Conservation (phyloP, 2,329 filamentous ascomycete genomes). For the Alternaria gansuensis region DNA sequence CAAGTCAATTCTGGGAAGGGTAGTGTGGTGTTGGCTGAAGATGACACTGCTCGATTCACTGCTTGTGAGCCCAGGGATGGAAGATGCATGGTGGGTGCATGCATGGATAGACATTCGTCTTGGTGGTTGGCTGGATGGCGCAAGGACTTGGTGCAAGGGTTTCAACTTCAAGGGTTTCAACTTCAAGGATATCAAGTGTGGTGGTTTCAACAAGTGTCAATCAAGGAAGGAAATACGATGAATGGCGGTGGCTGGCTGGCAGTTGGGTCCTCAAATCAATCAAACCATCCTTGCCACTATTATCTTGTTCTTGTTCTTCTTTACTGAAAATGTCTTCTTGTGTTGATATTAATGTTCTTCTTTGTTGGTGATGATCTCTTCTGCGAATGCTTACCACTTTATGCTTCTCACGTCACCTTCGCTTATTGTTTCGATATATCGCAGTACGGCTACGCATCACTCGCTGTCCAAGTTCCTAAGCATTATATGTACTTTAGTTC, state of each 20-base stretch:
- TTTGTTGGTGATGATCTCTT: background rate
- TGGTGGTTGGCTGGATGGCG: background rate
- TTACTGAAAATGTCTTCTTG: background rate
- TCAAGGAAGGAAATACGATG: background rate
- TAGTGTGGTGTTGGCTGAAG: background rate
- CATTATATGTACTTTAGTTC: background rate
- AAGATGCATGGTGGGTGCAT: background rate
- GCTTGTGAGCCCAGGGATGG: background rate
- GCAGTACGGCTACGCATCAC: background rate
- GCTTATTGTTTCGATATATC: background rate
- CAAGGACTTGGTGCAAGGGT: background rate
- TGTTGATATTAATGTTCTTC: background rate
- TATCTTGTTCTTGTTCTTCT: background rate
- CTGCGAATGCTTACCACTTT: background rate
- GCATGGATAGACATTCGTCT: background rate
- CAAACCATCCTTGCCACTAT: background rate
- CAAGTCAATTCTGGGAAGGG: slow-evolving; percentile 6
- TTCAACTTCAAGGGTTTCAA: background rate
- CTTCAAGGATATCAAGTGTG: background rate
- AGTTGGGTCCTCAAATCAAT: slow-evolving; percentile 1
- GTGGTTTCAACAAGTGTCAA: background rate
- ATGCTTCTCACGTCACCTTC: background rate
- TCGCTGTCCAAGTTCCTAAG: background rate
- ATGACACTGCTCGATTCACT: background rate
- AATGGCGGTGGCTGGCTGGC: background rate